Conservation (phyloP, 1,139 yeast genomes). For the Candida glucosophila region DNA sequence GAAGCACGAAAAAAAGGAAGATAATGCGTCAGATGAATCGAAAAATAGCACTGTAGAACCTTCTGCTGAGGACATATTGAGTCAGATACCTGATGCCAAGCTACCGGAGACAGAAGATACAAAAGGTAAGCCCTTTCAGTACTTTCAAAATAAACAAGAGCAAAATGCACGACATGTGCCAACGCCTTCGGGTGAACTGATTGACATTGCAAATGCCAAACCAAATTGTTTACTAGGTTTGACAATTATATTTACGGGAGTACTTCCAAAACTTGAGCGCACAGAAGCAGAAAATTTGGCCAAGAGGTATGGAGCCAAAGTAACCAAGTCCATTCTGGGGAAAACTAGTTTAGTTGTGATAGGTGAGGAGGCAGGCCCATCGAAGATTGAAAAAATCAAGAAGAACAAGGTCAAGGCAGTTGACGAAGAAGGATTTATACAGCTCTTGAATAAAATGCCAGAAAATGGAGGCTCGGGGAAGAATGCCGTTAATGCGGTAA, state of each 20-base stretch:
- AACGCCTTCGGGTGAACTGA: conserved; percentile 14
- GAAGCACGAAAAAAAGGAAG: conserved; percentile 6
- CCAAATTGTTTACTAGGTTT: conserved; percentile 80
- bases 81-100: conserved; percentile 60
- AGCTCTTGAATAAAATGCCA: conserved; percentile 73
- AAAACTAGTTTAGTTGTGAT: conserved; percentile 84
- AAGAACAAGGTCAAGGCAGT: conserved; percentile 70
- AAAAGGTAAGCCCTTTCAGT: conserved; percentile 46
- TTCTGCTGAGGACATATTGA: conserved; percentile 48
- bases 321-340: conserved; percentile 77
- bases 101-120: conserved; percentile 42
- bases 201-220: conserved; percentile 62
- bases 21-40: conserved; percentile 8
- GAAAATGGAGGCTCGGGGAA: conserved; percentile 84
- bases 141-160: conserved; percentile 39
- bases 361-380: conserved; percentile 96
- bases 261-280: conserved; percentile 71
- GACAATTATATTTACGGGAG: conserved; percentile 91
- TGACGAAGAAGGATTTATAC: conserved; percentile 77
- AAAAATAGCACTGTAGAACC: conserved; percentile 5
- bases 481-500: conserved; percentile 63
- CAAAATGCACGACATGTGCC: conserved; percentile 18
- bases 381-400: conserved; percentile 78
- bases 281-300: conserved; percentile 70
- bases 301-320: conserved; percentile 87